Conservation (phyloP, 2,329 filamentous ascomycete species). For the Claviceps maximensis region DNA sequence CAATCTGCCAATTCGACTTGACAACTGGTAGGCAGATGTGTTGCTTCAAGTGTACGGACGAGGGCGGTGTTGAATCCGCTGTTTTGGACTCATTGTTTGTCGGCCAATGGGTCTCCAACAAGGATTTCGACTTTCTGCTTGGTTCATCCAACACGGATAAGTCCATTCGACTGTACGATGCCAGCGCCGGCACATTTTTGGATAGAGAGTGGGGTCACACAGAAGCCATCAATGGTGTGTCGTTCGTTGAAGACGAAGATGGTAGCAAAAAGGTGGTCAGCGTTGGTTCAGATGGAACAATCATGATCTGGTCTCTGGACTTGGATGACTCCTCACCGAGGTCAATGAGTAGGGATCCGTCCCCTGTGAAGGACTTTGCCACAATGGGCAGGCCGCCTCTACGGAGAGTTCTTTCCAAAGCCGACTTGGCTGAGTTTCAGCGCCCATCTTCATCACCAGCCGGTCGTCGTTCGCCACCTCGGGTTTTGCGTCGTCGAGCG, state of each 20-base stretch:
- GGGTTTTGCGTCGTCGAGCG: conserved; percentile 38
- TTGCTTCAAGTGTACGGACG: conserved; percentile 73
- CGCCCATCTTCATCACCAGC: conserved; percentile 29
- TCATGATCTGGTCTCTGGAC: conserved; percentile 64
- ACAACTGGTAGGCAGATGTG: conserved; percentile 54
- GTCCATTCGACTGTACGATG: conserved; percentile 80
- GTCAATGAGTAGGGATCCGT: conserved; percentile 36
- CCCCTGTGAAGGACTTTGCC: conserved; percentile 41
- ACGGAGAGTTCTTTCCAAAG: conserved; percentile 73
- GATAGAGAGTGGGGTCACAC: conserved; percentile 92
- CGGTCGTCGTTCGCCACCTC: conserved; percentile 42
- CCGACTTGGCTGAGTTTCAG: conserved; percentile 72
- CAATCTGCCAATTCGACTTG: conserved; percentile 48
- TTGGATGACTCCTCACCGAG: conserved; percentile 30
- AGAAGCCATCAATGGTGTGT: conserved; percentile 78
- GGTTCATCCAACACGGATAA: conserved; percentile 94
- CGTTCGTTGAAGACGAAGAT: conserved; percentile 50
- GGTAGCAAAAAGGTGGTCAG: conserved; percentile 51
- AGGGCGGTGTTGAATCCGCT: conserved; percentile 67
- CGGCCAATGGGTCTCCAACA: conserved; percentile 38
- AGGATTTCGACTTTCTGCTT: conserved; percentile 53
- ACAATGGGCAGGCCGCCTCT: conserved; percentile 57
- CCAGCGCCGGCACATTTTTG: conserved; percentile 60
- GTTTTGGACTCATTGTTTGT: conserved; percentile 67
- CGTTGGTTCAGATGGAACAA: conserved; percentile 65